A percentile compares a stretch with the other conserved stretches of the same genome.
These are phyloP conservation scores for Fusarium sp. DNA, from an alignment of 2,329 filamentous ascomycete genomes.

Conservation along the genomic window DNA sequence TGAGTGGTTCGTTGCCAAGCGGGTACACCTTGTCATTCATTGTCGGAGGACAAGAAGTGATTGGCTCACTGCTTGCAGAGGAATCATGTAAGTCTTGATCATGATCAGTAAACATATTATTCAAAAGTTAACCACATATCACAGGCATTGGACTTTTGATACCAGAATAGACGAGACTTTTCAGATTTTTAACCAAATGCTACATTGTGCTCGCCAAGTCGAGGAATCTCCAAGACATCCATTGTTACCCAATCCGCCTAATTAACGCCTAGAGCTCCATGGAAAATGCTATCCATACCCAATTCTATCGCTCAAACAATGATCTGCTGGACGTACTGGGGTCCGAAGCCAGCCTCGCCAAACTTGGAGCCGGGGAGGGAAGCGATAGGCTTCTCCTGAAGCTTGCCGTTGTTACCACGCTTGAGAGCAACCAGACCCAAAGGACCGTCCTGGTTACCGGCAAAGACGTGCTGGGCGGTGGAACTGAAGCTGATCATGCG, in stretches of 20 bases:
- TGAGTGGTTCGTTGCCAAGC: neutral
- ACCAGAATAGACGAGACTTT: slow-evolving; percentile 24
- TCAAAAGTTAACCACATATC: slow-evolving; percentile 13
- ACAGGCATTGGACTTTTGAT: slow-evolving; percentile 19
- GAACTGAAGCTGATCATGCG: slow-evolving; percentile 60
- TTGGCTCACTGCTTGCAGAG: neutral
- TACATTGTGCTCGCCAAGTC: slow-evolving; percentile 15
- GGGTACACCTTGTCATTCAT: neutral
- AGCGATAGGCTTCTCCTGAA: slow-evolving; percentile 46
- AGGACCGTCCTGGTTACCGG: slow-evolving; percentile 60
- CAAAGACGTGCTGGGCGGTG: slow-evolving; percentile 56
- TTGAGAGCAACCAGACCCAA: slow-evolving; percentile 55
- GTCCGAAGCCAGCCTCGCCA: slow-evolving; percentile 45
- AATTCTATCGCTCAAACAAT: slow-evolving; percentile 20
- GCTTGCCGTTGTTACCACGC: slow-evolving; percentile 47
- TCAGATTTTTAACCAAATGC: slow-evolving; percentile 24
- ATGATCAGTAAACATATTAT: neutral
- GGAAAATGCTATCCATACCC: slow-evolving; percentile 8
- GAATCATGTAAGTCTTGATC: neutral
- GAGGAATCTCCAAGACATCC: slow-evolving; percentile 5
- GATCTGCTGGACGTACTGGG: slow-evolving; percentile 52
- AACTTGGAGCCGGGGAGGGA: slow-evolving; percentile 44
- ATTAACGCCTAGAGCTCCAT: slow-evolving; percentile 36
- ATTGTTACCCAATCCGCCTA: slow-evolving; percentile 22
- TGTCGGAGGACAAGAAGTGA: neutral